These are phyloP conservation scores for Sugiyamaella boreocaroliniensis DNA, from an alignment of 805 yeast species.

Conservation along the genomic window DNA sequence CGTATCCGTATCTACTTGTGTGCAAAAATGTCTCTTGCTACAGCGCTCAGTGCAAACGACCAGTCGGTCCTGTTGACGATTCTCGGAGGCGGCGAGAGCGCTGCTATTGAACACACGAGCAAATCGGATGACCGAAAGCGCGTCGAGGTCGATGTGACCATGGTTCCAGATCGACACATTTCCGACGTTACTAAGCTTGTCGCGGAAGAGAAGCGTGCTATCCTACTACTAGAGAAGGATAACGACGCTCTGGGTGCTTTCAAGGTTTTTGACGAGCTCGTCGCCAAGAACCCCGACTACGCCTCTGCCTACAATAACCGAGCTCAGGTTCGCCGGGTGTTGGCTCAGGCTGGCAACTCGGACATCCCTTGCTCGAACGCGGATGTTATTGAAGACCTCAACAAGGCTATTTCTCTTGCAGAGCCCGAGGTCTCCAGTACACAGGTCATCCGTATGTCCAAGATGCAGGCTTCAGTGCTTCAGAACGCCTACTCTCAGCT, in stretches of 20 bases:
- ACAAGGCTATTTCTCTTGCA: slow-evolving; percentile 26
- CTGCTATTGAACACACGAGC: slow-evolving; percentile 9
- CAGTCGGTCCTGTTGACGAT: slow-evolving; percentile 11
- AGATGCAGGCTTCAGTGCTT: slow-evolving; percentile 28
- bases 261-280: slow-evolving; percentile 17
- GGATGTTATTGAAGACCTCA: slow-evolving; percentile 19
- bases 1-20: background rate
- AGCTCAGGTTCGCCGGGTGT: slow-evolving; percentile 25
- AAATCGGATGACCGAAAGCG: background rate
- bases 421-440: slow-evolving; percentile 13
- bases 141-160: slow-evolving; percentile 17
- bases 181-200: slow-evolving; percentile 16
- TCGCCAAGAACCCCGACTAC: slow-evolving; percentile 24
- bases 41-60: slow-evolving; percentile 10
- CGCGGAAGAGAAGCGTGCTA: slow-evolving; percentile 20
- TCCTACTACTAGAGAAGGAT: slow-evolving; percentile 14
- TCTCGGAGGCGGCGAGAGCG: slow-evolving; percentile 11
- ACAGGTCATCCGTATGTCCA: slow-evolving; percentile 17
- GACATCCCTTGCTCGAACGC: slow-evolving; percentile 4
- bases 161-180: slow-evolving; percentile 24
- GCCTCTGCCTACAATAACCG: slow-evolving; percentile 32
- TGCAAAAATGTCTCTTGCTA: slow-evolving; percentile 10
- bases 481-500: slow-evolving; percentile 29
- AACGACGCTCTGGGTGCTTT: slow-evolving; percentile 14
- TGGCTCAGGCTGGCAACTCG: background rate